phyloP scores from a whole-genome alignment of 2,329 filamentous ascomycete species.

The Mycosphaerella arachidis region DNA sequence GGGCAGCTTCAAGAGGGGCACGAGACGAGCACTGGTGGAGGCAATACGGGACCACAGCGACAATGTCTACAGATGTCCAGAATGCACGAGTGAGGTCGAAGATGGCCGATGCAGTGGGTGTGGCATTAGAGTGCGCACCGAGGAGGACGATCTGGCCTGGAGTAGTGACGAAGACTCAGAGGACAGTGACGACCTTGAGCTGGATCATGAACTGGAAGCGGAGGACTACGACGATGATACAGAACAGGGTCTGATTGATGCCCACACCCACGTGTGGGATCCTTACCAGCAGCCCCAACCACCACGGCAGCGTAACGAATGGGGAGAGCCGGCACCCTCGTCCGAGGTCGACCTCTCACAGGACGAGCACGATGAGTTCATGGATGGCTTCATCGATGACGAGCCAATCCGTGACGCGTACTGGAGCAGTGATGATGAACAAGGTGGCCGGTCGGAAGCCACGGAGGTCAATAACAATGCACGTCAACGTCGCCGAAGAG shows the following conservation, averaged over 20 bases:
- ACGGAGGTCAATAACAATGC: conserved; percentile 5
- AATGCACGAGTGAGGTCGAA: conserved; percentile 60
- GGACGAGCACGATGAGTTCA: conserved; percentile 34
- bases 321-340: neutral
- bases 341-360: neutral
- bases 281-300: conserved; percentile 6
- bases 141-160: conserved; percentile 41
- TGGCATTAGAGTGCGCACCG: conserved; percentile 47
- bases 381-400: conserved; percentile 17
- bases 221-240: conserved; percentile 31
- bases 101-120: conserved; percentile 56
- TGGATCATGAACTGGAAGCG: conserved; percentile 42
- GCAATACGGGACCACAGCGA: conserved; percentile 55
- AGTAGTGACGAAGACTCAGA: conserved; percentile 18
- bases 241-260: conserved; percentile 12
- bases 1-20: conserved; percentile 49
- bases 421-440: conserved; percentile 17
- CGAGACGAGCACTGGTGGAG: conserved; percentile 26
- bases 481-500: conserved; percentile 3
- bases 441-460: conserved; percentile 11
- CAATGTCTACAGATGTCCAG: conserved; percentile 58
- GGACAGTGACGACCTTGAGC: conserved; percentile 30
- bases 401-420: conserved; percentile 10
- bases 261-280: conserved; percentile 2
- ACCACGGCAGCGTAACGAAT: conserved; percentile 3